Evolutionary conservation across 2,329 filamentous ascomycete genomes (phyloP), one percentile per base, ranked within the genome.

Genomic region (Hypomyces perniciosus): DNA sequence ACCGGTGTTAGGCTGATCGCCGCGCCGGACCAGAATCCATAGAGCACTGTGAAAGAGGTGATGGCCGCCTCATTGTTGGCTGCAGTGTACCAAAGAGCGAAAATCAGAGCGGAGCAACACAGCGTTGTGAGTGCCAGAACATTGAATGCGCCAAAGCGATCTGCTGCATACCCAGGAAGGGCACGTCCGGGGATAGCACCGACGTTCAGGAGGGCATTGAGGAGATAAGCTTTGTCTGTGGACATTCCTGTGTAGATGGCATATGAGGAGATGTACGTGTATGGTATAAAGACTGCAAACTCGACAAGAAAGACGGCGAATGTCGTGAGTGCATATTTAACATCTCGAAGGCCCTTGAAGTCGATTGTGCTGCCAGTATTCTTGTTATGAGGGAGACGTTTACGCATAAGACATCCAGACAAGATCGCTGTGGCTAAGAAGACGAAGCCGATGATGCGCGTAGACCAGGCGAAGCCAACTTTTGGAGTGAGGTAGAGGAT

Each of bases 1-100:
- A 89, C 86, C 0, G 86, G 85, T 0, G 84, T 85, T 44, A 90
- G 63, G 5, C 77, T 81, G 59, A 90, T 88, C 51, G 85, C 86
- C 33, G 77, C 80, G 0, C 86, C 86, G 12, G 78, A 84, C 12
- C 79, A 82, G 60, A 90, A 87, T 0, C 86, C 86, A 62, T 88
- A 88, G 1, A 86, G 60, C 1, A 85, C 64, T 0, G 78, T 73
- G 58, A 85, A 90, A 1, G 80, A 71, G 45, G 86, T 73, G 0
- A 83, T 71, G 27, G 83, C 64, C 0, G 74, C 65, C 38, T 74
- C 65, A 8, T 65, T 72, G 4, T 67, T 64, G 1, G 72, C 67
- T 1, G 70, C 64, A 1, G 64, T 83, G 8, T 88, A 73, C 85
- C 85, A 89, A 6, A 86, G 64, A 2, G 77, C 79, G 4, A 80